Evolutionary conservation across 305 asterid genomes (phyloP).

Genomic region (Solanum aculeatissimum): DNA sequence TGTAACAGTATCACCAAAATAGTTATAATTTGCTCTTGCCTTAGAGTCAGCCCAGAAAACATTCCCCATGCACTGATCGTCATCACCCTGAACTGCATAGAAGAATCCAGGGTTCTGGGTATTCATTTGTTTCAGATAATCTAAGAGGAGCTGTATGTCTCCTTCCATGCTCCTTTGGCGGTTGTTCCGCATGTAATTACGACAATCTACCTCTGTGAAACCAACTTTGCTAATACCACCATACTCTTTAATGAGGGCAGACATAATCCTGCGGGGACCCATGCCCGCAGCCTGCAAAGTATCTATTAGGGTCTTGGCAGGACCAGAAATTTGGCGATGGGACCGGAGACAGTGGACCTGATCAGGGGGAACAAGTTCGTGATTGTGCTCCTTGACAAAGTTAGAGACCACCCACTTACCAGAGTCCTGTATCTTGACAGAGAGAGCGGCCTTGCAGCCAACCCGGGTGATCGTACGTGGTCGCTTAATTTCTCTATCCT

Average conservation of each 20-base stretch:
- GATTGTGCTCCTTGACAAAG: constrained; percentile 77
- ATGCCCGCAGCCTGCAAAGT: constrained; percentile 96
- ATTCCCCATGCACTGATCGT: constrained; percentile 41
- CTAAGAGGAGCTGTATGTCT: constrained; percentile 50
- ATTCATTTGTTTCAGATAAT: constrained; percentile 59
- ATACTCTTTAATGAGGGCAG: constrained; percentile 85
- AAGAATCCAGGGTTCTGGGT: constrained; percentile 57
- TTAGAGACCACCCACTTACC: constrained; percentile 80
- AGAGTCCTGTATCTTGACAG: constrained; percentile 82
- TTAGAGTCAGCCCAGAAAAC: constrained; percentile 66
- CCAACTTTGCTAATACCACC: constrained; percentile 94
- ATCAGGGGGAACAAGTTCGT: constrained; percentile 82
- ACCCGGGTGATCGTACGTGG: constrained; percentile 82
- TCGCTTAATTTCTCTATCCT: constrained; percentile 82
- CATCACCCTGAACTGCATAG: constrained; percentile 52
- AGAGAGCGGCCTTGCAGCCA: constrained; percentile 86
- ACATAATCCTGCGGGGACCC: constrained; percentile 95
- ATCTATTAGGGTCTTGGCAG: constrained; percentile 84
- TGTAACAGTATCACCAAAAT: constrained; percentile 77
- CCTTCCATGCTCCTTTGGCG: constrained; percentile 55
- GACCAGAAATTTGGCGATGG: constrained; percentile 87
- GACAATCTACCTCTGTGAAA: constrained; percentile 91
- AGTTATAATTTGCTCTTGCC: constrained; percentile 45
- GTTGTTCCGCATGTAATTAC: constrained; percentile 85
- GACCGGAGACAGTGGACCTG: constrained; percentile 89